These are phyloP conservation scores for Strigomonas culicis DNA, from an alignment of 208 protist genomes.

Conservation along the genomic window DNA sequence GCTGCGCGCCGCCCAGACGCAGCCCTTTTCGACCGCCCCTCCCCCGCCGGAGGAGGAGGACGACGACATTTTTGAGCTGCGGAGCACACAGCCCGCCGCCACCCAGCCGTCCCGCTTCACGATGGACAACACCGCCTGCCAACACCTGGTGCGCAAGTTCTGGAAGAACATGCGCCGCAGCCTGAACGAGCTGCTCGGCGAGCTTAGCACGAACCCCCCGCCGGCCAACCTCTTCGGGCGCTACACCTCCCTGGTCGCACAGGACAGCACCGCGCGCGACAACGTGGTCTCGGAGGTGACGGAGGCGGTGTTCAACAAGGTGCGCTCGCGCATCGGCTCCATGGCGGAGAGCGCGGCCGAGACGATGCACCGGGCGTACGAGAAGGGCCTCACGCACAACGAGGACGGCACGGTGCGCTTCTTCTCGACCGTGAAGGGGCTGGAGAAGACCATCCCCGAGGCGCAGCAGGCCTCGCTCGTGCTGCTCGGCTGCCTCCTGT, in stretches of 20 bases:
- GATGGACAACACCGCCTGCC: slow-evolving; percentile 54
- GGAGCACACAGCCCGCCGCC: neutral
- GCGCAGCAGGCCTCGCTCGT: slow-evolving; percentile 66
- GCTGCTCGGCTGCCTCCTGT: slow-evolving; percentile 61
- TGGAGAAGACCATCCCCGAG: slow-evolving; percentile 50
- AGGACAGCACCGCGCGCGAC: slow-evolving; percentile 49
- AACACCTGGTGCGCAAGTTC: slow-evolving; percentile 47
- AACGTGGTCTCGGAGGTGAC: slow-evolving; percentile 50
- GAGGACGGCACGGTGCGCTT: slow-evolving; percentile 67
- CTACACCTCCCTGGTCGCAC: slow-evolving; percentile 43
- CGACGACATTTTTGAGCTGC: slow-evolving; percentile 6
- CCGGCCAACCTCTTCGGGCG: slow-evolving; percentile 38
- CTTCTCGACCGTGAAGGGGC: slow-evolving; percentile 58
- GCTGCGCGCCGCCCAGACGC: slow-evolving; percentile 41
- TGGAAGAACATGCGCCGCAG: slow-evolving; percentile 45
- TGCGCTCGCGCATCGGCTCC: slow-evolving; percentile 49
- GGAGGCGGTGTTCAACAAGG: slow-evolving; percentile 51
- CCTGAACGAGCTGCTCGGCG: slow-evolving; percentile 32
- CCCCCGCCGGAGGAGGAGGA: slow-evolving; percentile 9
- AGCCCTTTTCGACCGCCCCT: slow-evolving; percentile 29
- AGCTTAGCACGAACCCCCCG: slow-evolving; percentile 28
- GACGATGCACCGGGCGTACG: slow-evolving; percentile 76
- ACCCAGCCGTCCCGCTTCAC: slow-evolving; percentile 13
- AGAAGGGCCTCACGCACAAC: slow-evolving; percentile 64
- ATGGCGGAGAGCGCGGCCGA: slow-evolving; percentile 76